These are phyloP conservation scores for Coniochaeta prunicola DNA, from an alignment of 2,329 filamentous ascomycete genomes.

Conservation along the genomic window DNA sequence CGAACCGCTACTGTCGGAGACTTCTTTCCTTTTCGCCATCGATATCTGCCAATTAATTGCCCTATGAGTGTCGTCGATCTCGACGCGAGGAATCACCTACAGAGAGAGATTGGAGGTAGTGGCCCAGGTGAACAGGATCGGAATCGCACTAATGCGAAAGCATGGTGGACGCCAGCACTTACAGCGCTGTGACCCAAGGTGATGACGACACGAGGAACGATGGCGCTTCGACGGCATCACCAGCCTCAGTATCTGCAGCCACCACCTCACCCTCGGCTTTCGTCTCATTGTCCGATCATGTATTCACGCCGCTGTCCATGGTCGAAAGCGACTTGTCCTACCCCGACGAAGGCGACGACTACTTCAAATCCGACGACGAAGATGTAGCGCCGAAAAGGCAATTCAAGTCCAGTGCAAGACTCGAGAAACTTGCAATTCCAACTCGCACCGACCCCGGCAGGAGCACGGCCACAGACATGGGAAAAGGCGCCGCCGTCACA, in stretches of 20 bases:
- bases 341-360: constrained; percentile 1
- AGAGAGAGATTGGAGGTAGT: neutral
- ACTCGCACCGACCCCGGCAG: neutral
- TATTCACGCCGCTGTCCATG: constrained; percentile 24
- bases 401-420: neutral
- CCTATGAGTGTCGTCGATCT: neutral
- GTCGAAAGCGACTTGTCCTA: constrained; percentile 14
- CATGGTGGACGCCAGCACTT: neutral
- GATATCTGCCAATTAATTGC: neutral
- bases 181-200: neutral
- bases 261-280: constrained; percentile 14
- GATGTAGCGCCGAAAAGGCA: neutral
- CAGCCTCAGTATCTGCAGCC: constrained; percentile 5
- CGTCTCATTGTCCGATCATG: constrained; percentile 15
- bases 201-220: constrained; percentile 12
- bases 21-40: neutral
- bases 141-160: neutral
- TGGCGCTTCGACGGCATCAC: constrained; percentile 1
- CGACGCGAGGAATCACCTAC: neutral
- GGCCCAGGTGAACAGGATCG: neutral
- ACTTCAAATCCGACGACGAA: neutral
- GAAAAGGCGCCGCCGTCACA: neutral
- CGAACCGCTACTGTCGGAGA: neutral
- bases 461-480: constrained; percentile 1
- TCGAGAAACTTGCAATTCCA: neutral